Percentiles rank a stretch among this genome's conserved stretches.
Evolutionary conservation across 177 flowering plant species (phyloP).

Genomic region (Tripterygium wilfordii): DNA sequence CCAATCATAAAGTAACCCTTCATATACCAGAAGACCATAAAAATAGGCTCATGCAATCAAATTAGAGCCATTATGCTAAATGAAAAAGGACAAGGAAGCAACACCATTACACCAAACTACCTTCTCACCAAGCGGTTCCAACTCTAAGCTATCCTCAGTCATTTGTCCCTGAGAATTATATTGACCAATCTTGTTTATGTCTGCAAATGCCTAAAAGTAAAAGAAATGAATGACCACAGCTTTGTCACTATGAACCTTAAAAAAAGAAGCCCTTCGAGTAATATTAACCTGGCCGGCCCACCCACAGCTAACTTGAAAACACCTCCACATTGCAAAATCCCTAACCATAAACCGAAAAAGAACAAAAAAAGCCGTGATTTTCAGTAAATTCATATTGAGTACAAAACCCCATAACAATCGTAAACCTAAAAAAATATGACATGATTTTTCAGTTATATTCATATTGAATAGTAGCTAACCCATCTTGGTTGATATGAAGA

Average conservation of each 20-base stretch:
- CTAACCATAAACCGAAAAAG: constrained; percentile 21
- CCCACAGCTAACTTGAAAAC: constrained; percentile 78
- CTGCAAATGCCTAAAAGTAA: constrained; percentile 44
- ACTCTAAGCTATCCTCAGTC: constrained; percentile 30
- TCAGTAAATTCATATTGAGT: background rate
- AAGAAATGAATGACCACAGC: too few species aligned
- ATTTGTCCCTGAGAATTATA: constrained; percentile 26
- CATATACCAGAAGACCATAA: too few species aligned
- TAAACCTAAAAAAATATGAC: background rate
- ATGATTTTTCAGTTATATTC: background rate
- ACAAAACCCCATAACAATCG: background rate
- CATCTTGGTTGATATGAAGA: constrained; percentile 39
- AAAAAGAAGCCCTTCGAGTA: background rate
- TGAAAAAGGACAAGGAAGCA: background rate
- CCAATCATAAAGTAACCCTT: too few species aligned
- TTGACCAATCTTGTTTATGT: constrained; percentile 18
- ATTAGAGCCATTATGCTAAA: background rate
- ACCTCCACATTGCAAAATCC: constrained; percentile 58
- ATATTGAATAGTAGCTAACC: constrained; percentile 33
- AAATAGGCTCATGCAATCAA: background rate
- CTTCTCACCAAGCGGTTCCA: constrained; percentile 7
- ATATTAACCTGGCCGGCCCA: constrained; percentile 61
- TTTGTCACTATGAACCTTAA: constrained; percentile 1
- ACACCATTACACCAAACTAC: background rate
- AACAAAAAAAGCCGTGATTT: too few species aligned